A percentile compares a stretch with the other conserved stretches of the same genome.
phyloP scores from a whole-genome alignment of 169 alveolate genomes.

The Eimeria mitis region DNA sequence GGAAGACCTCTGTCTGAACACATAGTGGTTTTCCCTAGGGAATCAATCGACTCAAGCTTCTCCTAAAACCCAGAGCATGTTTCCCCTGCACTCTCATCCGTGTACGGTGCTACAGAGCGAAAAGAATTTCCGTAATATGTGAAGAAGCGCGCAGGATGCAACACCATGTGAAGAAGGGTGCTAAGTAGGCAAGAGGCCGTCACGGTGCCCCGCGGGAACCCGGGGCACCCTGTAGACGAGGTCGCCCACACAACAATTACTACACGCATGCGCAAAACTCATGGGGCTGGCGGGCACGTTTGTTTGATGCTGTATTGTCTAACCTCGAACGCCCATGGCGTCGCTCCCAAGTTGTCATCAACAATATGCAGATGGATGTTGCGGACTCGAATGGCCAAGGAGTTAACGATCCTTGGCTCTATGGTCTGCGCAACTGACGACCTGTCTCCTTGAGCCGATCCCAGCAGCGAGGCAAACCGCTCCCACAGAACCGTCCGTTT shows the following conservation, averaged over 20 bases:
- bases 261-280: neutral
- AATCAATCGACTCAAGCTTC: neutral
- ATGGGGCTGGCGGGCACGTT: neutral
- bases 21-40: neutral
- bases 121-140: neutral
- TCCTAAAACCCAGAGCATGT: neutral
- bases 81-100: neutral
- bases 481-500: conserved; percentile 75
- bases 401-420: conserved; percentile 87
- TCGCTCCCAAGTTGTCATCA: conserved; percentile 88
- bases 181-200: neutral
- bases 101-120: neutral
- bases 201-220: neutral
- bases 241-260: neutral
- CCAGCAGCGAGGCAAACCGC: conserved; percentile 75
- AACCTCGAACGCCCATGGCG: conserved; percentile 89
- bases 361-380: conserved; percentile 87
- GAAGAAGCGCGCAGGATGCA: neutral
- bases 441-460: conserved; percentile 66
- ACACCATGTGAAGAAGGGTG: neutral
- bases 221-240: neutral
- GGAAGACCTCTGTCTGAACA: neutral
- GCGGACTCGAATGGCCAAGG: conserved; percentile 86
- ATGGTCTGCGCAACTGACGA: conserved; percentile 85
- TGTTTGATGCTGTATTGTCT: neutral